A percentile compares a stretch with the other conserved stretches of the same genome.
These are phyloP conservation scores for Huntiella omanensis DNA, from an alignment of 2,329 filamentous ascomycete species.

Conservation along the genomic window DNA sequence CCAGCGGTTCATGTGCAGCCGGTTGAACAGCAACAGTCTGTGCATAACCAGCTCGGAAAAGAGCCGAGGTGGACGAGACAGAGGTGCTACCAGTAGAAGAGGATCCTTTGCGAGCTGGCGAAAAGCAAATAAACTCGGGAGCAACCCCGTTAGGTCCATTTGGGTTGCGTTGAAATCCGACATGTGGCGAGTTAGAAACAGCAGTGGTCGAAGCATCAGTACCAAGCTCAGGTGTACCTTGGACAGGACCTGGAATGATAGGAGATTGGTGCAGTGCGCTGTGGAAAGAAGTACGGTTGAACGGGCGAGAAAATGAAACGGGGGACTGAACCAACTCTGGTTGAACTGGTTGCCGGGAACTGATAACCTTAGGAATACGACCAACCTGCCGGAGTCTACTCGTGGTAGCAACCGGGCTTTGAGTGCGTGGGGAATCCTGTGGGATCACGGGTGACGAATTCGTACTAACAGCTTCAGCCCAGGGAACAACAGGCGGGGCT, in stretches of 20 bases:
- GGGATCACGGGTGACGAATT: slow-evolving; percentile 3
- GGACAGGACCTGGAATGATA: slow-evolving; percentile 8
- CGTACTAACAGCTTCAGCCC: neutral
- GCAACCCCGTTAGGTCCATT: slow-evolving; percentile 10
- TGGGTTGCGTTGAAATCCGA: neutral
- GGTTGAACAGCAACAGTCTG: slow-evolving; percentile 50
- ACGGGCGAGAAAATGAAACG: slow-evolving; percentile 73
- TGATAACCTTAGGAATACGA: slow-evolving; percentile 67
- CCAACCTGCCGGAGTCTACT: slow-evolving; percentile 65
- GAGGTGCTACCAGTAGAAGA: slow-evolving; percentile 27
- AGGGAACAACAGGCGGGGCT: neutral
- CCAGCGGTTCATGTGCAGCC: slow-evolving; percentile 38
- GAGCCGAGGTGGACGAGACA: slow-evolving; percentile 45
- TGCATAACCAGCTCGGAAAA: slow-evolving; percentile 32
- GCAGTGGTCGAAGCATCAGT: slow-evolving; percentile 20
- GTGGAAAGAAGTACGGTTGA: slow-evolving; percentile 37
- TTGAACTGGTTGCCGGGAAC: slow-evolving; percentile 27
- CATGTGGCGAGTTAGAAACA: slow-evolving; percentile 15
- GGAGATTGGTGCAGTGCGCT: slow-evolving; percentile 11
- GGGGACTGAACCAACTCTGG: slow-evolving; percentile 26
- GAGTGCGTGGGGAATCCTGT: neutral
- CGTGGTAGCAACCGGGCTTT: slow-evolving; percentile 9
- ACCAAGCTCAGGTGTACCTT: slow-evolving; percentile 18
- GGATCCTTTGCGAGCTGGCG: slow-evolving; percentile 48
- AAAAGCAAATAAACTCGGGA: slow-evolving; percentile 56